phyloP scores from a whole-genome alignment of 148 eudicot genomes.

The Nepenthes gracilis region DNA sequence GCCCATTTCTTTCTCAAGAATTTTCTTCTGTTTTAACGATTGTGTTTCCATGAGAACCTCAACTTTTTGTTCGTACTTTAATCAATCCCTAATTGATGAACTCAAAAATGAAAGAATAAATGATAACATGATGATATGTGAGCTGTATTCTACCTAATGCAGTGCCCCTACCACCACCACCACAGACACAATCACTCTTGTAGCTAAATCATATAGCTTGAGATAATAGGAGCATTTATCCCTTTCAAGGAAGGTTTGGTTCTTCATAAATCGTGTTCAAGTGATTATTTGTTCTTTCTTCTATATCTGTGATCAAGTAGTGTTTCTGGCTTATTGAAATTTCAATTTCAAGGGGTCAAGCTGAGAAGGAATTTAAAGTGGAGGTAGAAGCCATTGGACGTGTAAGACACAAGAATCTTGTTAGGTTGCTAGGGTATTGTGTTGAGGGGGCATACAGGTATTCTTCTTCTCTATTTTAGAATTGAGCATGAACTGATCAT shows the following conservation, averaged over 20 bases:
- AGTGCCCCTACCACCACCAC: slow-evolving; percentile 4
- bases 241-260: too few relatives aligned
- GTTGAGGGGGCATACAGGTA: slow-evolving; percentile 97
- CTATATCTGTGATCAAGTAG: not conserved
- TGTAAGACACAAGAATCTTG: slow-evolving; percentile 92
- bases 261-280: not conserved
- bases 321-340: slow-evolving; percentile 9
- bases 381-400: slow-evolving; percentile 97
- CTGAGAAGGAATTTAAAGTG: slow-evolving; percentile 90
- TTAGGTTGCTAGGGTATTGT: slow-evolving; percentile 85
- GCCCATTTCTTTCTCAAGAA: slow-evolving; percentile 13
- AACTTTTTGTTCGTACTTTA: too few relatives aligned
- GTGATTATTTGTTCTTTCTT: not conserved
- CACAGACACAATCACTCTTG: not conserved
- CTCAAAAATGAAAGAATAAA: not conserved
- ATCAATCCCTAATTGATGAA: too few relatives aligned
- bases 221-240: too few relatives aligned
- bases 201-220: too few relatives aligned
- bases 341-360: slow-evolving; percentile 71
- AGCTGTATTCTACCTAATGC: slow-evolving; percentile 7
- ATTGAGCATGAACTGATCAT: not conserved
- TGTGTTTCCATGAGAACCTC: not conserved
- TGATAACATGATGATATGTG: slow-evolving; percentile 1
- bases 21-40: slow-evolving; percentile 14
- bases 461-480: not conserved